These are phyloP conservation scores for Akanthomyces muscarius DNA, from an alignment of 2,329 filamentous ascomycete genomes.

Conservation along the genomic window DNA sequence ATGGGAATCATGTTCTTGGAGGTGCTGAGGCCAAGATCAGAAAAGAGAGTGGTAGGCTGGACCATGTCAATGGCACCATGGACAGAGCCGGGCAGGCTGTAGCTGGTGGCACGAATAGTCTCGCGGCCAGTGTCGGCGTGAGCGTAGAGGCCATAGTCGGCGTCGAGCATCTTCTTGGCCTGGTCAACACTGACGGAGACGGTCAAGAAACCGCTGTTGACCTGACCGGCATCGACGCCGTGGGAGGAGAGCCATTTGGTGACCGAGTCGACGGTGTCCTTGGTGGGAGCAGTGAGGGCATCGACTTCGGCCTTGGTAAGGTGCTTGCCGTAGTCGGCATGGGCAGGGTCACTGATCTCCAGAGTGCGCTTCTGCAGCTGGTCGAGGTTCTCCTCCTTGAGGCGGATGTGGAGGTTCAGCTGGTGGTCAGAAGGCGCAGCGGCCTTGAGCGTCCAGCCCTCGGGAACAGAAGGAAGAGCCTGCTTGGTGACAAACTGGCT, in stretches of 20 bases:
- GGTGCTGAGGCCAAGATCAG: slow-evolving; percentile 5
- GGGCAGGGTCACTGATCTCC: slow-evolving; percentile 16
- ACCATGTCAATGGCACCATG: slow-evolving; percentile 15
- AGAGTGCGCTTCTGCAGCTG: slow-evolving; percentile 16
- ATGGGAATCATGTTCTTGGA: neutral
- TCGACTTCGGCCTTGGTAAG: slow-evolving; percentile 19
- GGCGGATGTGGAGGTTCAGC: slow-evolving; percentile 17
- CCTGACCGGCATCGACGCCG: slow-evolving; percentile 12
- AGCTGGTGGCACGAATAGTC: slow-evolving; percentile 17
- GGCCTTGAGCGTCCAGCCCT: slow-evolving; percentile 12
- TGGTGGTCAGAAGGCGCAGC: slow-evolving; percentile 7
- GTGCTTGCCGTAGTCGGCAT: slow-evolving; percentile 18
- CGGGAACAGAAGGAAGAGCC: slow-evolving; percentile 6
- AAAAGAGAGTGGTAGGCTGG: slow-evolving; percentile 18
- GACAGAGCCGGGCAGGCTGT: slow-evolving; percentile 12
- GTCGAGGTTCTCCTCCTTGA: slow-evolving; percentile 18
- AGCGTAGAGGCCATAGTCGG: slow-evolving; percentile 16
- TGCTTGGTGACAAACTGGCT: slow-evolving; percentile 16
- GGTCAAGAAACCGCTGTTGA: slow-evolving; percentile 8
- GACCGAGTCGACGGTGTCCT: slow-evolving; percentile 15
- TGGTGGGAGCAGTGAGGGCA: slow-evolving; percentile 16
- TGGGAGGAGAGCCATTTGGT: slow-evolving; percentile 16
- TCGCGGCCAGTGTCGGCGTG: slow-evolving; percentile 10
- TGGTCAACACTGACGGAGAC: slow-evolving; percentile 6
- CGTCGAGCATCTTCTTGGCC: slow-evolving; percentile 15